Evolutionary conservation across 495 filamentous ascomycete species (phyloP), one percentile per base, ranked within the genome.

Genomic region (Talaromyces proteolyticus): DNA sequence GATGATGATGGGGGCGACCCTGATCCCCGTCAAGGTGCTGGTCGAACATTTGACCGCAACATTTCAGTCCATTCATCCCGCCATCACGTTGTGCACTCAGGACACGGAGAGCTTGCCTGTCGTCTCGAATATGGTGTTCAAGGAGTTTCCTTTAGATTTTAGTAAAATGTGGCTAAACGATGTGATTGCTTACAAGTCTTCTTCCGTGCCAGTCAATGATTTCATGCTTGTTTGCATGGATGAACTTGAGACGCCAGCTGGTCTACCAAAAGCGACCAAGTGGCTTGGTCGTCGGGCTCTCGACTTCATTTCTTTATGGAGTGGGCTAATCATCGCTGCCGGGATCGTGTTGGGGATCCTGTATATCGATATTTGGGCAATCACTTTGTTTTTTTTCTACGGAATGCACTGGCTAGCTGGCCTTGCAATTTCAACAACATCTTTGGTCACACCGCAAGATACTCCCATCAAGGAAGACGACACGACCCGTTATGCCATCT

Each of bases 1-100:
- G 21, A 64, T 52, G n/a, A 64, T 64, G 62, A 54, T 65, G 19
- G 62, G 62, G 18, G 61, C 55, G 12, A 62, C 58, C 5, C 44
- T 65, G 4, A 53, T 59, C 2, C 55, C 62, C 3, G 55, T 65
- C 37, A 57, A 62, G 42, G 57, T 61, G 60, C 54, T 65, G 3
- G 58, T 63, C 11, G 62, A 65, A 19, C 57, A 60, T 23, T 46
- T 65, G 6, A 61, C 56, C 12, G 56, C 58, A 1, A 49, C 50
- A 3, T 45, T 61, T 4, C 50, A 55, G 8, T 62, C 60, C 22
- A 57, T 57, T 23, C 58, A 58, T 24, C 60, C 62, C 6, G 53
- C 60, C 2, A 57, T 65, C 46, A 57, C 50, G 16, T 43, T 65
- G 56, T 65, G 60, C 50, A 51, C 59, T 4, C 51, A 56, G 34